phyloP scores from a whole-genome alignment of 1,139 yeast genomes.

The Spathaspora sp. region DNA sequence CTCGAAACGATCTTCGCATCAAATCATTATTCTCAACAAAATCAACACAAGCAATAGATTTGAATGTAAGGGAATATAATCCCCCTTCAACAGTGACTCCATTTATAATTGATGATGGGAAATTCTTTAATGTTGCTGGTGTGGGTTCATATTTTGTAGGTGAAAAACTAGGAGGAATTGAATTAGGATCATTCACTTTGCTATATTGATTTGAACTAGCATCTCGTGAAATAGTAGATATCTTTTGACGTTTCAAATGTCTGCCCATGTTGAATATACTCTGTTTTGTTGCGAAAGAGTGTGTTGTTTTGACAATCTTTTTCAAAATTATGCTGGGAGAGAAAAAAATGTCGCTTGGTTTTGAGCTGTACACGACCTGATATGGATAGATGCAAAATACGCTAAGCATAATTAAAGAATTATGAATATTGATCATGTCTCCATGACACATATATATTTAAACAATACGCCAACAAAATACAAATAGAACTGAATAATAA shows the following conservation, averaged over 20 bases:
- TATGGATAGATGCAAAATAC: background rate
- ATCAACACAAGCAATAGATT: constrained; percentile 39
- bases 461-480: background rate
- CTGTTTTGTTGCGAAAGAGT: background rate
- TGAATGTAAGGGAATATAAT: constrained; percentile 43
- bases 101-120: constrained; percentile 42
- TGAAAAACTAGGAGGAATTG: constrained; percentile 13
- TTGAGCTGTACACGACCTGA: background rate
- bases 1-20: constrained; percentile 20
- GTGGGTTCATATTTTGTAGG: constrained; percentile 35
- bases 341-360: background rate
- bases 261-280: background rate
- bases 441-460: background rate
- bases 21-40: constrained; percentile 39
- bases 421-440: background rate
- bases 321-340: background rate
- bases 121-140: constrained; percentile 32
- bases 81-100: constrained; percentile 49
- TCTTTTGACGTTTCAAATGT: constrained; percentile 2
- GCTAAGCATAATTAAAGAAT: too few relatives aligned
- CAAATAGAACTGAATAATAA: constrained; percentile 1
- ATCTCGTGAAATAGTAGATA: background rate
- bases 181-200: background rate
- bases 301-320: background rate
- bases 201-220: background rate